Evolutionary conservation across 345 rosid species (phyloP), one percentile per base, ranked within the genome.

Genomic region (Pugionium dolabratum): DNA sequence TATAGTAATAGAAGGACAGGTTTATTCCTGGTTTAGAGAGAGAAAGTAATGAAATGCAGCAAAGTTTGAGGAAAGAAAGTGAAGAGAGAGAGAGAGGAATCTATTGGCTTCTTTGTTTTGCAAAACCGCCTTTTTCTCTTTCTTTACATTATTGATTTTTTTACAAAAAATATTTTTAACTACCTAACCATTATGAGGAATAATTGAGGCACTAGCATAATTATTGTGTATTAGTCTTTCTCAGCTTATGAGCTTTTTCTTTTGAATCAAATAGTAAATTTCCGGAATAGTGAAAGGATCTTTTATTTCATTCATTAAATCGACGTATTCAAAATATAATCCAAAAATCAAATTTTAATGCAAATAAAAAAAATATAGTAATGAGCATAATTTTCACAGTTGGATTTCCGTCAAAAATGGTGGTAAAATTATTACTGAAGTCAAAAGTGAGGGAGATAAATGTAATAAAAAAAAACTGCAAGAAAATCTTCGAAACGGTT

Each of bases 91-190:
- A 27, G 58, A 52, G 55, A 56, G 56, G 18, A 73, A 73, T 73
- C 72, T 73, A 73, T 66, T 66, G 76, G 76, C 71, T 58, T 72
- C 66, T 66, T 72, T 60, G 52, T 72, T 51, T 65, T 59, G 45
- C 62, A 59, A 72, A 51, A 65, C 71, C 67, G 5, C 67, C 37
- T 66, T 49, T 50, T 62, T 31, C 29, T 4, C 7, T 39, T 54
- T 44, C n/a, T 61, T 31, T 58, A 39, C 62, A 62, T 70, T 54
- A 31, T 71, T 64, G 46, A 48, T 63, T 63, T 49, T 7, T 35
- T 67, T 57, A n/a, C 1, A 2, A 2, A 2, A 37, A 59, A 4
- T 66, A 59, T 9, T 64, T 63, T 30, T 11, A 39, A 34, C 35
- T 64, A 64, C 59, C 65, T 64, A 64, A 72, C 60, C 35, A 72